Evolutionary conservation across 805 yeast species (phyloP).

Genomic region (Nakazawaea siamensis): DNA sequence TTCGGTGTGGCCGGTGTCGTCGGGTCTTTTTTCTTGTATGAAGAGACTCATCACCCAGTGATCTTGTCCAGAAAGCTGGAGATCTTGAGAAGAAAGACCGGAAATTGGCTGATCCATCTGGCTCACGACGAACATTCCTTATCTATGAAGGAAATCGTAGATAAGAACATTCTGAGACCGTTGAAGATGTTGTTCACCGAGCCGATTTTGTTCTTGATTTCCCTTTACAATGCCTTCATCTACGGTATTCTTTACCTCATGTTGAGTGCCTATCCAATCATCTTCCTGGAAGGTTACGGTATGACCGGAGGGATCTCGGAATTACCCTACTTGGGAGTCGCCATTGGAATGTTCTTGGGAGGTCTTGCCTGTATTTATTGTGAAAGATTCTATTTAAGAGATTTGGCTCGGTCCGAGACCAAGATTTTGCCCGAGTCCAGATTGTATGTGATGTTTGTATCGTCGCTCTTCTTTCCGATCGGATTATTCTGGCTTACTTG

Average conservation of each 20-base stretch:
- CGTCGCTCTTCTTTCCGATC: conserved; percentile 61
- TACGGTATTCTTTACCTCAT: conserved; percentile 73
- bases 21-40: conserved; percentile 33
- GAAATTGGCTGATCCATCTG: conserved; percentile 79
- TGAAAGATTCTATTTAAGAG: conserved; percentile 45
- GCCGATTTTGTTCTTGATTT: conserved; percentile 62
- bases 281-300: conserved; percentile 54
- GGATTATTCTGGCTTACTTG: conserved; percentile 86
- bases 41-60: conserved; percentile 69
- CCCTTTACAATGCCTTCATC: conserved; percentile 68
- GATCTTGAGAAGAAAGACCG: conserved; percentile 54
- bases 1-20: conserved; percentile 37
- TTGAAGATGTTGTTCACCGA: conserved; percentile 56
- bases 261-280: conserved; percentile 68
- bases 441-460: conserved; percentile 68
- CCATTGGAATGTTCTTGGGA: conserved; percentile 60
- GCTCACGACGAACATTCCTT: conserved; percentile 61
- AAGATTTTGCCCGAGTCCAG: conserved; percentile 72
- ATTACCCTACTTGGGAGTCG: conserved; percentile 73
- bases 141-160: conserved; percentile 48
- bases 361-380: conserved; percentile 41
- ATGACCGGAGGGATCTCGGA: conserved; percentile 59
- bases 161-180: conserved; percentile 62
- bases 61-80: conserved; percentile 57
- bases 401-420: conserved; percentile 42